These are phyloP conservation scores for Pleurotus platypus DNA, from an alignment of 768 basidiomycete genomes.

Conservation along the genomic window DNA sequence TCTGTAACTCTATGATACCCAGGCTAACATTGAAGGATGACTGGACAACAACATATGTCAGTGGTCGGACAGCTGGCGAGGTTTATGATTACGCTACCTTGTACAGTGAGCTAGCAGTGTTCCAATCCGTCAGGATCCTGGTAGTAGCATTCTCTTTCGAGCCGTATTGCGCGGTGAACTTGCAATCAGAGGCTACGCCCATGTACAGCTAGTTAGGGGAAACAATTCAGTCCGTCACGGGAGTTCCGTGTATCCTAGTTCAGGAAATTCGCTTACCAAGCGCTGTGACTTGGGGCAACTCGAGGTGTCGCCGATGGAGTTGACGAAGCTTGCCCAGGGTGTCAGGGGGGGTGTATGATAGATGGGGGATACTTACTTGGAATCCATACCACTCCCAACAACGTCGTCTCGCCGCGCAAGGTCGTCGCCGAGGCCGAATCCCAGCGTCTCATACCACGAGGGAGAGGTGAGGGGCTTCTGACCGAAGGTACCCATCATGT, in stretches of 20 bases:
- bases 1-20: conserved; percentile 75
- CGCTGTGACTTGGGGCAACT: conserved; percentile 75
- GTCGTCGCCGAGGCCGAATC: conserved; percentile 25
- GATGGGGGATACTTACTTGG: conserved; percentile 43
- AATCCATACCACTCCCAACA: conserved; percentile 43
- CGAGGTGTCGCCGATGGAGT: conserved; percentile 59
- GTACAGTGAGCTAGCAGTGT: conserved; percentile 71
- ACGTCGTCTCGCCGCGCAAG: conserved; percentile 53
- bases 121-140: conserved; percentile 78
- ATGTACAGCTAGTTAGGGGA: conserved; percentile 52
- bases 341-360: conserved; percentile 1
- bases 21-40: conserved; percentile 81
- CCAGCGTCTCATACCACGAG: conserved; percentile 39
- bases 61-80: not conserved
- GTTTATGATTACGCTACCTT: conserved; percentile 36
- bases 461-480: conserved; percentile 21
- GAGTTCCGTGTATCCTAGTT: no score
- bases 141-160: conserved; percentile 62
- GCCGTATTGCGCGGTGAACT: conserved; percentile 65
- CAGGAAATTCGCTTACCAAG: conserved; percentile 42
- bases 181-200: conserved; percentile 88
- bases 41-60: conserved; percentile 24
- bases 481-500: conserved; percentile 50
- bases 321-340: conserved; percentile 50
- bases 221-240: not conserved